phyloP scores from a whole-genome alignment of 495 filamentous ascomycete genomes.

The Thozetella sp. region DNA sequence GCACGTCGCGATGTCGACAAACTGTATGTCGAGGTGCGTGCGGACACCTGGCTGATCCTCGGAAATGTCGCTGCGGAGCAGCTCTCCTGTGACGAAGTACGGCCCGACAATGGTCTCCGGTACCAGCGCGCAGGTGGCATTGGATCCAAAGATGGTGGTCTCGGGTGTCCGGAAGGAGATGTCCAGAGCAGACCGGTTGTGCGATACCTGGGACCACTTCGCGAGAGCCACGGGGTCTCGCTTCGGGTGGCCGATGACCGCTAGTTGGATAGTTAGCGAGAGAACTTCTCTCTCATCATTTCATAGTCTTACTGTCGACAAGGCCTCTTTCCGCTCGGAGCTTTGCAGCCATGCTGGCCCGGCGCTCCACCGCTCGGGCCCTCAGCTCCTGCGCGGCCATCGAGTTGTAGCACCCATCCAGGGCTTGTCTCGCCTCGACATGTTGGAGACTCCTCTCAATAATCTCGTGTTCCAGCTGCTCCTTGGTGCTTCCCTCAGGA shows the following conservation, averaged over 20 bases:
- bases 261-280: neutral
- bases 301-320: neutral
- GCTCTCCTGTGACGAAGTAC: constrained; percentile 38
- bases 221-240: constrained; percentile 41
- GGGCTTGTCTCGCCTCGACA: neutral
- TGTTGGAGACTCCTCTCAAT: neutral
- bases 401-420: neutral
- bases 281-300: neutral
- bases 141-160: constrained; percentile 41
- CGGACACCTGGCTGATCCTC: constrained; percentile 49
- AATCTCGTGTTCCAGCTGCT: neutral
- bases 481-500: neutral
- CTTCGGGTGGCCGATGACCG: constrained; percentile 1
- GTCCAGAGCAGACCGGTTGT: constrained; percentile 20
- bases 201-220: constrained; percentile 31
- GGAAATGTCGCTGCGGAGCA: constrained; percentile 43
- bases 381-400: neutral
- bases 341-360: neutral
- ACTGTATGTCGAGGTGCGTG: constrained; percentile 54
- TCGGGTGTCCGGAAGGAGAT: constrained; percentile 29
- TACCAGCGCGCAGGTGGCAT: constrained; percentile 34
- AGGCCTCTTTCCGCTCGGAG: neutral
- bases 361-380: neutral
- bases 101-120: constrained; percentile 40
- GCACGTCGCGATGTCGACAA: constrained; percentile 55